Conservation (phyloP, 176 grass and related monocot genomes). For the Carex scoparia region DNA sequence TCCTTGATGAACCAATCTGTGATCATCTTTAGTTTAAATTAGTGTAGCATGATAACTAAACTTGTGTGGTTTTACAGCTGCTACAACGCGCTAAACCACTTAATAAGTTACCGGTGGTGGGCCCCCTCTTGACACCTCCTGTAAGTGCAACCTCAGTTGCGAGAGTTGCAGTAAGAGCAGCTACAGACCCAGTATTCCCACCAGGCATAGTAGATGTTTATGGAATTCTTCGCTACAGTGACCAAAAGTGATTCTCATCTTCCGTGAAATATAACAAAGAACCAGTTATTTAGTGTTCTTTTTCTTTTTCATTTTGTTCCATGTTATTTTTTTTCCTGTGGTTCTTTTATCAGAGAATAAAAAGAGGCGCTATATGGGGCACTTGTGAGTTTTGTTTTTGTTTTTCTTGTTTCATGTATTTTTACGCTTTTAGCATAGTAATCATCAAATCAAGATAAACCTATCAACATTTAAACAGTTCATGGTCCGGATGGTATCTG, state of each 20-base stretch:
- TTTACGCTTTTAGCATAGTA: not conserved
- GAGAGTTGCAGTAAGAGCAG: constrained; percentile 73
- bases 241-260: constrained; percentile 43
- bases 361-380: not conserved
- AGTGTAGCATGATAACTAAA: not conserved
- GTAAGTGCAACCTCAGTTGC: constrained; percentile 60
- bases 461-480: not conserved
- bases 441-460: not conserved
- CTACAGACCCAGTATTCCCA: constrained; percentile 75
- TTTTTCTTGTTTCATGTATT: not conserved
- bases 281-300: not conserved
- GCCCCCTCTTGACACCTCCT: constrained; percentile 69
- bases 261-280: not conserved
- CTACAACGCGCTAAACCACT: constrained; percentile 59
- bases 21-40: not conserved
- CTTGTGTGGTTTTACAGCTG: constrained; percentile 42
- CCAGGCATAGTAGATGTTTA: constrained; percentile 78
- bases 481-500: not conserved
- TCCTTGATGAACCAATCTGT: not conserved
- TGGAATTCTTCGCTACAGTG: constrained; percentile 64
- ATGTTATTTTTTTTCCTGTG: not conserved
- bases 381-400: not conserved
- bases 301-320: not conserved
- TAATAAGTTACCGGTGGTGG: constrained; percentile 58
- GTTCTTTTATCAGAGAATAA: constrained; percentile 14